Conservation (phyloP, 306 rosid species). For the Quillaja saponaria region DNA sequence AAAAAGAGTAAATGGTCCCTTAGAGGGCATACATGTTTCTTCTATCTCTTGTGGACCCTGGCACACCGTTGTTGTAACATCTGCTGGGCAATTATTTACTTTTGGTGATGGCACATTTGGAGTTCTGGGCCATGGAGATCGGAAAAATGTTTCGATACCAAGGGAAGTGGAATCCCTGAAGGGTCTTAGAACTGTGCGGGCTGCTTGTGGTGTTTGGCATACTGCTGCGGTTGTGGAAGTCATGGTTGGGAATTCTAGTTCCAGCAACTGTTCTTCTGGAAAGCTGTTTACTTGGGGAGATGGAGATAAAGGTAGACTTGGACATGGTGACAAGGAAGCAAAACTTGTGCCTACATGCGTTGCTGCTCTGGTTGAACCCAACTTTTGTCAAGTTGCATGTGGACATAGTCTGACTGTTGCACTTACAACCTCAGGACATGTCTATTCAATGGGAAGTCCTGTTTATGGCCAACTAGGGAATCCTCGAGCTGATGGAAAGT, state of each 20-base stretch:
- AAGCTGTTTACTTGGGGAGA: slow-evolving; percentile 99
- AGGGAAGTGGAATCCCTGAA: slow-evolving; percentile 96
- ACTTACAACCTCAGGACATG: slow-evolving; percentile 83
- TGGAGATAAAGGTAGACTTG: slow-evolving; percentile 98
- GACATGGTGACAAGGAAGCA: slow-evolving; percentile 96
- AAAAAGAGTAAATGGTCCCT: slow-evolving; percentile 88
- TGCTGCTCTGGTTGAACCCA: slow-evolving; percentile 89
- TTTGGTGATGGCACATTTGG: slow-evolving; percentile 99
- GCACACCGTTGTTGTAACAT: slow-evolving; percentile 97
- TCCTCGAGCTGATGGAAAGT: slow-evolving; percentile 89
- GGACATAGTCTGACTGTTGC: slow-evolving; percentile 96
- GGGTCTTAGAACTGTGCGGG: slow-evolving; percentile 95
- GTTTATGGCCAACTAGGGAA: slow-evolving; percentile 94
- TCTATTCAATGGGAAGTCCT: slow-evolving; percentile 96
- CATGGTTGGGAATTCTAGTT: slow-evolving; percentile 92
- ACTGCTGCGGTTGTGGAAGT: slow-evolving; percentile 99
- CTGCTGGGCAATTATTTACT: slow-evolving; percentile 94
- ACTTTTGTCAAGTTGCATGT: slow-evolving; percentile 88
- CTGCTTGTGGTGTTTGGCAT: slow-evolving; percentile 99
- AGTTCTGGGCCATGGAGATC: slow-evolving; percentile 92
- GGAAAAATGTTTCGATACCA: slow-evolving; percentile 74
- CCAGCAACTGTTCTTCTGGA: slow-evolving; percentile 93
- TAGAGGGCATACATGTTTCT: slow-evolving; percentile 94
- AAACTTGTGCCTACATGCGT: slow-evolving; percentile 98
- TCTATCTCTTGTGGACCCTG: slow-evolving; percentile 97